Base-by-base conservation (phyloP, 139 green algal species). In the Asterochloris erici region DNA sequence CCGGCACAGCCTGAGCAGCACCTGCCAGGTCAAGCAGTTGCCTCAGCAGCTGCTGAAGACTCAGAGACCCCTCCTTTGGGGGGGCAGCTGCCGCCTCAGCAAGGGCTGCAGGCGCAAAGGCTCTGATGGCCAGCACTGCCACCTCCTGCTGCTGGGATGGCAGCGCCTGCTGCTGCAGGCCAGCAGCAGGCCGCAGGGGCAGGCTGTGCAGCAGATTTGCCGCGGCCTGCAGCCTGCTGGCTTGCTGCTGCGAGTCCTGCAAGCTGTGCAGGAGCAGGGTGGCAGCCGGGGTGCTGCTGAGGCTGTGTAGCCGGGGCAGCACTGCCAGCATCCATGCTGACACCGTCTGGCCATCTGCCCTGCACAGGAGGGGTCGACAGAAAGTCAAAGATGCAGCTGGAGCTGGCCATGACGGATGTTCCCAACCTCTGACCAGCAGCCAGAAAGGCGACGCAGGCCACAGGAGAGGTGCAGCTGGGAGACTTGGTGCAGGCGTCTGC, bases 241-340 rank as follows among this genome's bases (percentile, higher is more conserved):
- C 60, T 12, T 54, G 76, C 17, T 54, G 13, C 38, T 61, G 60
- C 13, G 76, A 80, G 60, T 23, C 23, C 13, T 24, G 29, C 11
- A 80, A n/a, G 54, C 68, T 70, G 10, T 69, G 47, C 13, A 80
- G 12, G 11, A 80, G 76, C 10, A 80, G 24, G 0, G 60, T 70
- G 19, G 76, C 76, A n/a, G 76, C 76, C 19, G 60, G 11, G 21
- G 15, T 70, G 47, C 76, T 80, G 76, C 76, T 70, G 60, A 70
- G 12, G 60, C 47, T 24, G n/a, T 80, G 60, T 21, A 80, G 76
- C 60, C 68, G 17, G 23, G 76, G 76, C 23, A 80, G 60, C 13
- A 80, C 24, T 0, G 68, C 54, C 23, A 80, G 54, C 76, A 70
- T 68, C 60, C 68, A 80, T 54, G 38, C 38, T 10, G 38, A 54